Evolutionary conservation across 2,329 filamentous ascomycete genomes (phyloP).

Genomic region (Aspergillus sp.): DNA sequence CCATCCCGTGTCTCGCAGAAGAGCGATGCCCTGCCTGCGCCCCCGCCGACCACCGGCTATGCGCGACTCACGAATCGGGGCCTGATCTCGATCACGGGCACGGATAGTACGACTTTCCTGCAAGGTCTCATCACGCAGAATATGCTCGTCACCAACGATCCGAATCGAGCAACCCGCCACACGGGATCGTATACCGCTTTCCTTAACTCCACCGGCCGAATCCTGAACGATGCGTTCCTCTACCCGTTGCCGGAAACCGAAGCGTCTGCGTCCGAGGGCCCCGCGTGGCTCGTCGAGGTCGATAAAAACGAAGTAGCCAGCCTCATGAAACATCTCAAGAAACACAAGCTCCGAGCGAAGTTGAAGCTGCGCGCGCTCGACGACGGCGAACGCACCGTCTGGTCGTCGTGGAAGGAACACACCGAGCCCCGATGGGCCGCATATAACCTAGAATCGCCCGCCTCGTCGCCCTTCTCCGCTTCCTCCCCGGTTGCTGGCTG

Average conservation of each 20-base stretch:
- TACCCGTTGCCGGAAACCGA: slow-evolving; percentile 60
- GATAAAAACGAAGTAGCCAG: slow-evolving; percentile 65
- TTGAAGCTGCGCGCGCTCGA: slow-evolving; percentile 67
- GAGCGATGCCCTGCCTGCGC: slow-evolving; percentile 27
- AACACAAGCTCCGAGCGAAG: slow-evolving; percentile 83
- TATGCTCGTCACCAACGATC: slow-evolving; percentile 51
- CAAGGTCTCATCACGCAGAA: slow-evolving; percentile 83
- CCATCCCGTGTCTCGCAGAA: slow-evolving; percentile 17
- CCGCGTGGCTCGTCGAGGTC: slow-evolving; percentile 75
- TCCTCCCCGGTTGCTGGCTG: slow-evolving; percentile 33
- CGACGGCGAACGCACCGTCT: slow-evolving; percentile 65
- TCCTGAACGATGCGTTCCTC: slow-evolving; percentile 87
- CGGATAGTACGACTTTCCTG: slow-evolving; percentile 78
- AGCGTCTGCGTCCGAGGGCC: slow-evolving; percentile 23
- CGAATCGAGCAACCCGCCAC: slow-evolving; percentile 33
- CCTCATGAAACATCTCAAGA: slow-evolving; percentile 71
- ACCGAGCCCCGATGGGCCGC: slow-evolving; percentile 36
- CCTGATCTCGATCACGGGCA: slow-evolving; percentile 75
- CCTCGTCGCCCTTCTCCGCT: slow-evolving; percentile 29
- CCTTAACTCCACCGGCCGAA: slow-evolving; percentile 77
- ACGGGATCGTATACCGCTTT: slow-evolving; percentile 77
- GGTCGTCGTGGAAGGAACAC: slow-evolving; percentile 70
- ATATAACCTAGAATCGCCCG: slow-evolving; percentile 38
- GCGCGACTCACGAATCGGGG: slow-evolving; percentile 67
- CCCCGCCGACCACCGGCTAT: slow-evolving; percentile 46